These are phyloP conservation scores for Maudiozyma humilis DNA, from an alignment of 1,139 yeast genomes.

Conservation along the genomic window DNA sequence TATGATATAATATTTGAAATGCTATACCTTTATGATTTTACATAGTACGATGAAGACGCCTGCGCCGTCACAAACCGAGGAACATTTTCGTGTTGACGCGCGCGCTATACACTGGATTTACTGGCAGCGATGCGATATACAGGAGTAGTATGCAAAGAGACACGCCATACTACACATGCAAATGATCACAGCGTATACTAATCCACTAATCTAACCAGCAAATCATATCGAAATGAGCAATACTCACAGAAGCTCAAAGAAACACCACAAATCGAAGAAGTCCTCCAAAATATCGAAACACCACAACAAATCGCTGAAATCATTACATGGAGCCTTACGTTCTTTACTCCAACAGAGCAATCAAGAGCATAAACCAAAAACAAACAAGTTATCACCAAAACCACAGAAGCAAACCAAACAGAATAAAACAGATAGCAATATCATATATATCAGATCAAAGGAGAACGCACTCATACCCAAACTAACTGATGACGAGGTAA, in stretches of 20 bases:
- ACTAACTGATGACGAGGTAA: constrained; percentile 29
- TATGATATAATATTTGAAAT: too few species aligned
- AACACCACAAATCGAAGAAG: background rate
- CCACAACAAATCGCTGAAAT: constrained; percentile 1
- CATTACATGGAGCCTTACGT: constrained; percentile 22
- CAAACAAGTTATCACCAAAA: background rate
- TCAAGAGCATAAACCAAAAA: background rate
- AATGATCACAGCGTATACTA: too few species aligned
- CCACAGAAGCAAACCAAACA: background rate
- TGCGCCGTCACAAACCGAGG: too few species aligned
- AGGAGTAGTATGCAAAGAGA: too few species aligned
- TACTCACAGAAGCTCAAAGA: background rate
- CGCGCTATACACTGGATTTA: too few species aligned
- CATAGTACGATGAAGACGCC: too few species aligned
- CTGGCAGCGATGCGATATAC: too few species aligned
- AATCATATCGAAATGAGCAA: too few species aligned
- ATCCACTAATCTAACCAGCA: too few species aligned
- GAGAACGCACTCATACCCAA: constrained; percentile 29
- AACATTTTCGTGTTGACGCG: too few species aligned
- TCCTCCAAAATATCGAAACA: background rate
- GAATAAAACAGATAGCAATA: constrained; percentile 10
- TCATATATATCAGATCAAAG: constrained; percentile 27
- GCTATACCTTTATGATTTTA: too few species aligned
- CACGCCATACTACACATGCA: too few species aligned
- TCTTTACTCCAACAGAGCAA: constrained; percentile 13